Base-by-base conservation (phyloP, 768 basidiomycete species). In the Tricholoma sp. region DNA sequence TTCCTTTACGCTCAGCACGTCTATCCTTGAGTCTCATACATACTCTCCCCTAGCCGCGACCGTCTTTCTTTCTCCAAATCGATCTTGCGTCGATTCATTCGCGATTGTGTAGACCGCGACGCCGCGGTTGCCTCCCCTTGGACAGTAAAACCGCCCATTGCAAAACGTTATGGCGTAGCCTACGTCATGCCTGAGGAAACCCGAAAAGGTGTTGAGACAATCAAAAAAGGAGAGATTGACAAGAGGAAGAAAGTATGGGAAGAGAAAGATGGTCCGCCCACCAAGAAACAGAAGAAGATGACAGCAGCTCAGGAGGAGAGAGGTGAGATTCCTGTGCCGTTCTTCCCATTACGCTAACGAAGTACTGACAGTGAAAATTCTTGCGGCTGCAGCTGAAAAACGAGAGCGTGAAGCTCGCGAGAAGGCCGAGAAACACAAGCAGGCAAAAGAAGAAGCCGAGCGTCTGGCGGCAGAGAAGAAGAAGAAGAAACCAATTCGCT, bases 1-100 rank as follows among this genome's bases (percentile, higher is more conserved):
- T 34, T 20, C 28, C n/a, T 31, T 13, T 39, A 50, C 13, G 7
- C 31, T 17, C 24, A 42, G 8, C 24, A 9, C 24, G 6, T 48
- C 32, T 10, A 18, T 47, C 13, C 18, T 10, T 18, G 7, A 28
- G 50, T 48, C 45, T 55, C 13, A 48, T 36, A 10, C 33, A 44
- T 50, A 45, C 56, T 54, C 17, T 53, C 17, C 36, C 57, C 17
- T 63, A 98, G 95, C 65, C 94, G 97, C 58, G 97, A 99, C 70
- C 90, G 95, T 52, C 79, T 96, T 17, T 86, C 93, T 17, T 98
- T 98, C 73, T 96, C 94, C 29, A 98, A 98, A 71, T 94, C 94
- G 15, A 96, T 98, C 63, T 83, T 99, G 29, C 91, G 94, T 61
- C 88, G 94, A 13, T 98, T 96, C 72, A 91, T 99, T 56, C 87